A percentile compares a stretch with the other conserved stretches of the same genome.
These are phyloP conservation scores for Trichoderma simmonsii DNA, from an alignment of 2,329 filamentous ascomycete genomes.

Conservation along the genomic window DNA sequence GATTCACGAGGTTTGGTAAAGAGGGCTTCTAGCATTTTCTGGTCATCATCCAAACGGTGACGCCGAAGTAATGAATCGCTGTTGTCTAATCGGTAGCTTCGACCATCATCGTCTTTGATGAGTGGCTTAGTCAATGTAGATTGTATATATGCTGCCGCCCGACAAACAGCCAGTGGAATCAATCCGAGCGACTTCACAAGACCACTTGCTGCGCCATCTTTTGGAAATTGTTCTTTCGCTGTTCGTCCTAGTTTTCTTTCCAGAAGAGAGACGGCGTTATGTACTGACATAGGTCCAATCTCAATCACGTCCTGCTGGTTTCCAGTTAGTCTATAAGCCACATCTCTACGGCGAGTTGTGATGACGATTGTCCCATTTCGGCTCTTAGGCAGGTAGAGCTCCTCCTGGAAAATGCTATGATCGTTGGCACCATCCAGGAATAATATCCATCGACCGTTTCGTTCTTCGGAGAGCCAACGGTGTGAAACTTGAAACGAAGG, in stretches of 20 bases:
- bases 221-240: not conserved
- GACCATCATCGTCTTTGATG: too few relatives aligned
- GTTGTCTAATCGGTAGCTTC: too few relatives aligned
- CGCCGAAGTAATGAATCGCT: not conserved
- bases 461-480: constrained; percentile 29
- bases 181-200: not conserved
- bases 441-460: constrained; percentile 33
- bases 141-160: not conserved
- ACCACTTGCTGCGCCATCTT: not conserved
- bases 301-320: not conserved
- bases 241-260: not conserved
- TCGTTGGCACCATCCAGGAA: constrained; percentile 40
- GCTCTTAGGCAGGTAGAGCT: not conserved
- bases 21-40: not conserved
- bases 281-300: not conserved
- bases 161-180: not conserved
- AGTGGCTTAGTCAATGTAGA: too few relatives aligned
- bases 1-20: not conserved
- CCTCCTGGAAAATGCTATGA: constrained; percentile 18
- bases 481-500: constrained; percentile 28
- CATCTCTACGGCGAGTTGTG: not conserved
- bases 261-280: not conserved
- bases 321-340: not conserved
- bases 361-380: not conserved
- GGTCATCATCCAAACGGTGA: not conserved